Conservation (phyloP, 225 moss, liverwort and hornwort genomes). For the Pseudisothecium myosuroides region DNA sequence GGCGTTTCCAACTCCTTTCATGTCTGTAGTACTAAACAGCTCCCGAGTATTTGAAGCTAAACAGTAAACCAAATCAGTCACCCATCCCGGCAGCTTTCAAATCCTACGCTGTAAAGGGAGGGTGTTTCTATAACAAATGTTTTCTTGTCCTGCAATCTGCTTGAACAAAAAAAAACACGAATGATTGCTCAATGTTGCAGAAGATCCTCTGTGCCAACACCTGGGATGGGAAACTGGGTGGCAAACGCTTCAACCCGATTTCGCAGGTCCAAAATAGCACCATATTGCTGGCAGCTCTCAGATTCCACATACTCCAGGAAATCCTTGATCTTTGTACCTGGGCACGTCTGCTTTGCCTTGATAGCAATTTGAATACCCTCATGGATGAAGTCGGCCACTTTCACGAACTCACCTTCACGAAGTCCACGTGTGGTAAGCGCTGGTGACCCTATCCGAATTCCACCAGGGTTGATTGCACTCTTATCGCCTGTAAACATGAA, state of each 20-base stretch:
- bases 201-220: conserved; percentile 55
- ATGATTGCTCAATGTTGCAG: not conserved
- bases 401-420: conserved; percentile 51
- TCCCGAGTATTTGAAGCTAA: not conserved
- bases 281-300: conserved; percentile 34
- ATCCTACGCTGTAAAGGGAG: not conserved
- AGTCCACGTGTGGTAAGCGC: conserved; percentile 78
- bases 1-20: not conserved
- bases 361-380: conserved; percentile 65
- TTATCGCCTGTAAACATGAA: conserved; percentile 49
- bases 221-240: conserved; percentile 72
- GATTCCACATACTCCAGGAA: conserved; percentile 59
- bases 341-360: conserved; percentile 43
- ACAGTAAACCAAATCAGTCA: not conserved
- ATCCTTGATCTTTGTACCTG: conserved; percentile 67
- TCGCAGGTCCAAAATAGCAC: conserved; percentile 43
- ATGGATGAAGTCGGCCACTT: conserved; percentile 69
- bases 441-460: conserved; percentile 69
- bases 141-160: not conserved
- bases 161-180: not conserved
- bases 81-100: not conserved
- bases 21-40: not conserved
- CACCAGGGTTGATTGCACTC: conserved; percentile 71
- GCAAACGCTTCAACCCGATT: conserved; percentile 71
- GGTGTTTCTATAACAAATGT: not conserved